A percentile compares a stretch with the other conserved stretches of the same genome.
These are phyloP conservation scores for Umbelopsis sp. DNA, from an alignment of 371 early-diverging fungal species.

Conservation along the genomic window DNA sequence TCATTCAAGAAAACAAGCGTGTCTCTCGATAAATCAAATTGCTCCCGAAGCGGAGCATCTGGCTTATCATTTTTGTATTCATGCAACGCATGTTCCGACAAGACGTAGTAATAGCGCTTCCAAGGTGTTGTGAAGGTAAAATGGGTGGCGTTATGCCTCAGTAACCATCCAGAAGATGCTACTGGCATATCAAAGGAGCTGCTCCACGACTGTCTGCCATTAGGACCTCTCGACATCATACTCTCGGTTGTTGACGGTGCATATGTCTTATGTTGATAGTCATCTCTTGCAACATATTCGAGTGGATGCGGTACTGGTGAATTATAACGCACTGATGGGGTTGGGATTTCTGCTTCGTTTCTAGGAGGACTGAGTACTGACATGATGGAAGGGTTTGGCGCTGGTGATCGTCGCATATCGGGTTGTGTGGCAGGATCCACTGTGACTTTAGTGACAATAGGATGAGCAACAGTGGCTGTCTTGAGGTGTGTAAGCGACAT, in stretches of 20 bases:
- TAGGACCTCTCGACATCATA: neutral
- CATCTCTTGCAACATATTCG: neutral
- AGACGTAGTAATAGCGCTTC: conserved; percentile 40
- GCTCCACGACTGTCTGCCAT: neutral
- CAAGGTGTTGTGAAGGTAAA: conserved; percentile 44
- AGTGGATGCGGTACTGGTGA: neutral
- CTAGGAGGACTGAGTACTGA: neutral
- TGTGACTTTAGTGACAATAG: neutral
- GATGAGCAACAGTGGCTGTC: neutral
- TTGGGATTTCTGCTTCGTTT: neutral
- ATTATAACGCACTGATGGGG: neutral
- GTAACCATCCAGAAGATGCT: conserved; percentile 30
- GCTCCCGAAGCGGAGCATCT: conserved; percentile 39
- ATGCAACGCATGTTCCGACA: conserved; percentile 38
- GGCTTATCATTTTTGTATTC: conserved; percentile 43
- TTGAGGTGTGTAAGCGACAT: neutral
- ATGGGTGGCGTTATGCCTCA: conserved; percentile 37
- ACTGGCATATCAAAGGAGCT: neutral
- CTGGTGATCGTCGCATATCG: conserved; percentile 2
- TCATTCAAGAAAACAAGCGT: conserved; percentile 51
- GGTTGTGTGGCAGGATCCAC: neutral
- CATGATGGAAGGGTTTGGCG: conserved; percentile 4
- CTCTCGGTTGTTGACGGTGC: neutral
- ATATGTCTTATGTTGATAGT: neutral
- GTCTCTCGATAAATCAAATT: conserved; percentile 44